Evolutionary conservation across 164 flowering plant species (phyloP).

Genomic region (Vitis riparia): DNA sequence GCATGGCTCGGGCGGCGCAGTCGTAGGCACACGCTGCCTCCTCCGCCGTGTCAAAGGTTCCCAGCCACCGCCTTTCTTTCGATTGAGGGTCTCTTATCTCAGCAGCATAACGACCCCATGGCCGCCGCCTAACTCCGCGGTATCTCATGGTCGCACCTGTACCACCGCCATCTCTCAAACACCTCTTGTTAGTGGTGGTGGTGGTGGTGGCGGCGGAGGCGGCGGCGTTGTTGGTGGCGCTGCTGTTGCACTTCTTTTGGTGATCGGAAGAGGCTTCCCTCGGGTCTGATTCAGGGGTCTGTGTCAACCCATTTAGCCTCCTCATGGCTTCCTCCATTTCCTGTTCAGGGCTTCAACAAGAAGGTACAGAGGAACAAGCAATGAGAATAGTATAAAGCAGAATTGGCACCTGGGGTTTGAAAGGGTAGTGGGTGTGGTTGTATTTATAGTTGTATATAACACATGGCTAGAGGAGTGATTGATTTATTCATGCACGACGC

Average conservation of each 20-base stretch:
- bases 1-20: conserved; percentile 86
- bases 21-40: conserved; percentile 96
- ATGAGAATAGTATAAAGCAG: neutral
- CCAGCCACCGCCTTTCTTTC: conserved; percentile 88
- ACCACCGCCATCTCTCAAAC: conserved; percentile 18
- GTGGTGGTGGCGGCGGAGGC: conserved; percentile 5
- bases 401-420: neutral
- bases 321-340: conserved; percentile 51
- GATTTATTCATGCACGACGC: conserved; percentile 10
- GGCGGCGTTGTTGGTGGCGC: conserved; percentile 7
- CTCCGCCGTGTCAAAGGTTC: conserved; percentile 95
- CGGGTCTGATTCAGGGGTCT: conserved; percentile 8
- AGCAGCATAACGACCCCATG: conserved; percentile 96
- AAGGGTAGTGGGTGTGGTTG: neutral
- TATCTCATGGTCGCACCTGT: conserved; percentile 41
- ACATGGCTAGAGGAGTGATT: neutral
- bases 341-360: neutral
- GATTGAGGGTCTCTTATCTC: conserved; percentile 88
- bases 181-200: conserved; percentile 20
- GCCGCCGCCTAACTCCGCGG: conserved; percentile 89
- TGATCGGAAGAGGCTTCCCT: neutral
- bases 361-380: neutral
- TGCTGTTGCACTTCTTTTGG: conserved; percentile 11
- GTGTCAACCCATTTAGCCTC: conserved; percentile 24
- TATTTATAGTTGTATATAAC: conserved; percentile 8